phyloP scores from a whole-genome alignment of 2,329 filamentous ascomycete species.

The Penicillium occitanis region DNA sequence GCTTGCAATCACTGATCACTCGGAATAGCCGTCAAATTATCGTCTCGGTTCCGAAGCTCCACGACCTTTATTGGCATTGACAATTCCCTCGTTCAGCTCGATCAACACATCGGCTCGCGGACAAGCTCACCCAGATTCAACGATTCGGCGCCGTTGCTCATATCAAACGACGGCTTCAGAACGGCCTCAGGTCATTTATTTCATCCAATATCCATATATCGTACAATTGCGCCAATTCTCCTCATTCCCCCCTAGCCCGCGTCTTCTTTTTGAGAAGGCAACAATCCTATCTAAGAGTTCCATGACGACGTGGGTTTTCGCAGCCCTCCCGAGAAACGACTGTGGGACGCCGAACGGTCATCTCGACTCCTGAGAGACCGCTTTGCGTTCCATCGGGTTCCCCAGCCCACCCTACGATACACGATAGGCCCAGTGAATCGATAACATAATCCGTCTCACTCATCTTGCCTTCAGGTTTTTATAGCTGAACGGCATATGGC shows the following conservation, averaged over 20 bases:
- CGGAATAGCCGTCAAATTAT: background rate
- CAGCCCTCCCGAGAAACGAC: slow-evolving; percentile 41
- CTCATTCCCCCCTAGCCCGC: background rate
- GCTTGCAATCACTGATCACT: background rate
- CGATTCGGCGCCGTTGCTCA: background rate
- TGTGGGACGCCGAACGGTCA: slow-evolving; percentile 53
- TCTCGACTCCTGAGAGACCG: slow-evolving; percentile 50
- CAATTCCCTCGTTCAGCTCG: background rate
- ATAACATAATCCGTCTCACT: background rate
- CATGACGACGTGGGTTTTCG: slow-evolving; percentile 24
- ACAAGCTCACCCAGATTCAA: background rate
- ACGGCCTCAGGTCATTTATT: background rate
- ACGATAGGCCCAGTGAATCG: background rate
- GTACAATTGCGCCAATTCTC: background rate
- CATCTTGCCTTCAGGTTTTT: background rate
- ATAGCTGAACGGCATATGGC: slow-evolving; percentile 17
- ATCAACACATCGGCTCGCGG: background rate
- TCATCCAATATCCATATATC: background rate
- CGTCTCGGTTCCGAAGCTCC: background rate
- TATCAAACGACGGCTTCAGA: background rate
- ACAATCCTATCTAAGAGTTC: background rate
- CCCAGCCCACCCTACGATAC: slow-evolving; percentile 37
- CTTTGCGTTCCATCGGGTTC: slow-evolving; percentile 55
- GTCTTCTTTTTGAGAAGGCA: slow-evolving; percentile 19
- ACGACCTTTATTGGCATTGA: background rate